A percentile compares a stretch with the other conserved stretches of the same genome.
These are phyloP conservation scores for Aspergillus pseudoviridinutans DNA, from an alignment of 2,329 filamentous ascomycete genomes.

Conservation along the genomic window DNA sequence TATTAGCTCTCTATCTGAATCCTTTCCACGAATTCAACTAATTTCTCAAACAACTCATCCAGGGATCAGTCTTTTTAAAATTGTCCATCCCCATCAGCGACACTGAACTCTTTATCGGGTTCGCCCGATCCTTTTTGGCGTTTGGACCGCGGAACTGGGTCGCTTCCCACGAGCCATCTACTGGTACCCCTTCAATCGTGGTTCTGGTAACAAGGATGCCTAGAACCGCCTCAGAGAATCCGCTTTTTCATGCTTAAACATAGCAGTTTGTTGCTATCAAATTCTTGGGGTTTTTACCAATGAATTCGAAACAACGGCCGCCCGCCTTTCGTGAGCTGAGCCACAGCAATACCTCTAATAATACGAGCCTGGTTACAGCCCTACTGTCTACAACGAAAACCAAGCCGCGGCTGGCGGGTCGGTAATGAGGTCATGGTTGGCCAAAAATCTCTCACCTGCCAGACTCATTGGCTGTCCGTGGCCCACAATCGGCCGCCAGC, in stretches of 20 bases:
- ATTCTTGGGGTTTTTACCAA: no score
- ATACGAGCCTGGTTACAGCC: background rate
- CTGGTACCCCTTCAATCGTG: background rate
- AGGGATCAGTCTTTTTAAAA: background rate
- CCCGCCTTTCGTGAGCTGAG: background rate
- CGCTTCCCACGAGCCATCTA: background rate
- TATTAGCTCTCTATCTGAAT: background rate
- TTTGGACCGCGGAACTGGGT: background rate
- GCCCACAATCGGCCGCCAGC: no score
- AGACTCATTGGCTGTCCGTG: background rate
- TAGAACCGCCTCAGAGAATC: background rate
- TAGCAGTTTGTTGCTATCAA: background rate
- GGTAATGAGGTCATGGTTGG: background rate
- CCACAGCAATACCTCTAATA: background rate
- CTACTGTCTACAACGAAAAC: background rate
- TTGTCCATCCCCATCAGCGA: background rate
- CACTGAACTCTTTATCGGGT: no score
- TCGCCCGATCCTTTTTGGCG: no score
- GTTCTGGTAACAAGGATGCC: background rate
- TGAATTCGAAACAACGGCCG: background rate
- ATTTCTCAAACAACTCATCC: background rate
- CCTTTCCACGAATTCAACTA: background rate
- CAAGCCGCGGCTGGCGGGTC: background rate
- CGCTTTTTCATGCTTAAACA: background rate
- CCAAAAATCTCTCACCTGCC: background rate